Base-by-base conservation (phyloP, 78 protist genomes). In the Pirum gemmata region DNA sequence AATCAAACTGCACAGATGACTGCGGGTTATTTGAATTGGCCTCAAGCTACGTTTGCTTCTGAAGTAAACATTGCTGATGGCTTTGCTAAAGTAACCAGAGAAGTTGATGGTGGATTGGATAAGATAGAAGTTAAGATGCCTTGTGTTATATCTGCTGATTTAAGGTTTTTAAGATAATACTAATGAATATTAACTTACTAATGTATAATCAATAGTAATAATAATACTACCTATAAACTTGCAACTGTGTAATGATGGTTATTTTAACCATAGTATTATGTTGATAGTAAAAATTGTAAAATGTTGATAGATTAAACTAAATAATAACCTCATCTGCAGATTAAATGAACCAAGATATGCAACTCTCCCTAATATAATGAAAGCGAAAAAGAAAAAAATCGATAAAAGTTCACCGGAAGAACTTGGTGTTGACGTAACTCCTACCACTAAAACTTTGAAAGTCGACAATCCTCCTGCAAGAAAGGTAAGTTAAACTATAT, bases 261-360 rank as follows among this genome's bases (percentile, higher is more conserved):
- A 8, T 1, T 8, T 1, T 2, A 37, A 61, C 0, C 29, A 35
- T 38, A 1, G 25, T 26, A 8, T 2, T n/a, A n/a, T n/a, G n/a
- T n/a, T n/a, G n/a, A n/a, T n/a, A n/a, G n/a, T n/a, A n/a, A n/a
- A n/a, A n/a, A n/a, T n/a, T n/a, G n/a, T n/a, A n/a, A n/a, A n/a
- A n/a, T n/a, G n/a, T n/a, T n/a, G n/a, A n/a, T n/a, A n/a, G n/a
- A n/a, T n/a, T n/a, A n/a, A n/a, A n/a, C n/a, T n/a, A n/a, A n/a
- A n/a, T n/a, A n/a, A n/a, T n/a, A n/a, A n/a, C n/a, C n/a, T n/a
- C n/a, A n/a, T n/a, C n/a, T n/a, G n/a, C n/a, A 91, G 93, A 38
- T 91, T 97, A 76, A 97, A 96, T 92, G 95, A 95, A 78, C 99
- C 99, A 37, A 89, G 99, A 39, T 97, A 93, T 79, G 96, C 98